phyloP scores from a whole-genome alignment of 1,284 basidiomycete species.

The Gomphus sp. region DNA sequence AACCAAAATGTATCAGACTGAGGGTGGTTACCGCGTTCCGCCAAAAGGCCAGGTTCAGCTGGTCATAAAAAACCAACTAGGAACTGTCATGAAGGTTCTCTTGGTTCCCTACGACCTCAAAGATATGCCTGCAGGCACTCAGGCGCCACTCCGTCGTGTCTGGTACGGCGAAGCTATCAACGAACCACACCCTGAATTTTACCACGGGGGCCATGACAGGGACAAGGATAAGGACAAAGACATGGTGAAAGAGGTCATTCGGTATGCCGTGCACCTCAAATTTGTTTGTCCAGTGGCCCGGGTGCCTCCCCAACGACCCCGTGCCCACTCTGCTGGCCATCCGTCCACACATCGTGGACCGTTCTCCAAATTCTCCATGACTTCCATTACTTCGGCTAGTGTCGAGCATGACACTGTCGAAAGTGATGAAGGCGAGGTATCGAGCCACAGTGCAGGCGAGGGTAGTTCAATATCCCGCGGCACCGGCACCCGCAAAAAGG shows the following conservation, averaged over 20 bases:
- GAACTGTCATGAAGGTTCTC: constrained; percentile 28
- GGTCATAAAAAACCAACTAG: constrained; percentile 27
- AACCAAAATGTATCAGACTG: constrained; percentile 18
- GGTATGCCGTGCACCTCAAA: constrained; percentile 21
- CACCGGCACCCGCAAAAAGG: constrained; percentile 2
- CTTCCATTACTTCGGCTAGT: constrained; percentile 6
- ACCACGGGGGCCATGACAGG: background rate
- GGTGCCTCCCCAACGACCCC: background rate
- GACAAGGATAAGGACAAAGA: constrained; percentile 7
- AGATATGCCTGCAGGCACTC: constrained; percentile 22
- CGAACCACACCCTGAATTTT: background rate
- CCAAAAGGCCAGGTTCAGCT: constrained; percentile 29
- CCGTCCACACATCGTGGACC: background rate
- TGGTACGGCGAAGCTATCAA: constrained; percentile 10
- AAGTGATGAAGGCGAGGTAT: constrained; percentile 9
- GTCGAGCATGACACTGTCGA: constrained; percentile 7
- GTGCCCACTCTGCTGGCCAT: constrained; percentile 9
- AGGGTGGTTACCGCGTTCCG: constrained; percentile 19
- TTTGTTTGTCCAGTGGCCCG: constrained; percentile 13
- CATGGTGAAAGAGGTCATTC: constrained; percentile 14
- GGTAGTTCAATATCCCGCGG: background rate
- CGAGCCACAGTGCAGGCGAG: constrained; percentile 9
- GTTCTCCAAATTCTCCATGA: constrained; percentile 10
- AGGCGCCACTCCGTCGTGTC: constrained; percentile 22
- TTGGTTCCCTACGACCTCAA: constrained; percentile 28